Base-by-base conservation (phyloP, 2,329 filamentous ascomycete genomes). In the Helicocarpus griseus region DNA sequence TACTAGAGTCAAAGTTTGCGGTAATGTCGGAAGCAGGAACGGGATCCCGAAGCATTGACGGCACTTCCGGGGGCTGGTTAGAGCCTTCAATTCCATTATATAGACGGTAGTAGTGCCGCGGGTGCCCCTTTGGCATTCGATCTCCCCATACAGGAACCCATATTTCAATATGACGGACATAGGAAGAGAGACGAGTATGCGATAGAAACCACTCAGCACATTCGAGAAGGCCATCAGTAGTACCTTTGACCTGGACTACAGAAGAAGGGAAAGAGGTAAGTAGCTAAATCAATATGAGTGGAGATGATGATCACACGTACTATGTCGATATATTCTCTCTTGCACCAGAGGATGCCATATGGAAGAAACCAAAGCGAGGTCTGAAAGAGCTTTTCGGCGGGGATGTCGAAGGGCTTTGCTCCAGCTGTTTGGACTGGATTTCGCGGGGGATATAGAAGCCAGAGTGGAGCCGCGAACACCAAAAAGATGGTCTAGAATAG, bases 81-180 rank as follows among this genome's bases (percentile, higher is more conserved):
- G 54, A 51, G 44, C 59, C 58, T 38, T 63, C 62, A 43, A 60
- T 57, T 29, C 38, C 49, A 48, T 48, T 53, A 39, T 59, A 55
- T 43, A 64, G 61, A 35, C 63, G 60, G 19, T 58, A 52, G 60
- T 11, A 57, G 57, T 51, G 65, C 4, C 74, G 68, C 8, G 72
- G 68, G 52, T 74, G 72, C 51, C 75, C 77, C 19, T 78, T 79
- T 28, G 56, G 54, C 2, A 61, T 58, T 57, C 83, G 77, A 59
- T 85, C 70, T 14, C 76, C 74, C 69, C 75, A 89, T 38, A 88
- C 84, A 2, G 86, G 85, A 55, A 89, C 86, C 84, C 85, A 89
- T 39, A 88, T 75, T 66, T 89, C 85, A 53, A 88, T 77, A 61
- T 89, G 85, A 57, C 81, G 82, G 54, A 89, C 80, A 58, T 87